Evolutionary conservation across 352 stramenopile species (phyloP), one percentile per base, ranked within the genome.

Genomic region (Thalassiosira hispida): DNA sequence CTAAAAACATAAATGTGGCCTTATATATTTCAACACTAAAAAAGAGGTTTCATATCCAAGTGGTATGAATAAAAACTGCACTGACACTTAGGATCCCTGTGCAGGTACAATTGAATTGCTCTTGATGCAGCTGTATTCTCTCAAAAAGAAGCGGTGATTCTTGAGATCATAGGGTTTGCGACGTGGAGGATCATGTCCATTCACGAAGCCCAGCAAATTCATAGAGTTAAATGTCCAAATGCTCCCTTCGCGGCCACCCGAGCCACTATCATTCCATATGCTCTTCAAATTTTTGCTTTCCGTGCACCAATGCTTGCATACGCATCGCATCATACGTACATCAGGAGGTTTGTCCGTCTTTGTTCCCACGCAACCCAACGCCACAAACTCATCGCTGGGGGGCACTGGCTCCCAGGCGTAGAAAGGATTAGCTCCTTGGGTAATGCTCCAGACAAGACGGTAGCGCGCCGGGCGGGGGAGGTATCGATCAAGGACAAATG

Each of bases 321-420:
- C 91, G 73, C 95, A 98, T 60, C 94, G 80, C 80, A 97, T 95
- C 69, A 85, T 90, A 20, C 91, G 91, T 49, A 95, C 82, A 73
- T 92, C 81, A 40, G 95, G 95, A 20, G 94, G 90, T 65, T 94
- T 94, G 22, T 96, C 91, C 18, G 77, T 92, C 23, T 94, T 96
- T 11, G 91, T 96, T 38, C 89, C 91, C 46, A 97, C 83, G 69
- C 96, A 96, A 27, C 95, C 95, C 22, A 98, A 83, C 0, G 94
- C 90, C 12, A 96, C 91, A 86, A 97, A 98, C 49, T 95, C 89
- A 27, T 94, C 90, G 61, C 90, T 93, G 1, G 95, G 95, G 51
- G 95, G 92, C 2, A 97, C 88, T 9, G 94, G 90, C 71, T 96
- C 89, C 95, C 95, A 98, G 6, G 93, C 91, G 83, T 96, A 97